Evolutionary conservation across 345 rosid genomes (phyloP).

Genomic region (Crucihimalaya himalaica): DNA sequence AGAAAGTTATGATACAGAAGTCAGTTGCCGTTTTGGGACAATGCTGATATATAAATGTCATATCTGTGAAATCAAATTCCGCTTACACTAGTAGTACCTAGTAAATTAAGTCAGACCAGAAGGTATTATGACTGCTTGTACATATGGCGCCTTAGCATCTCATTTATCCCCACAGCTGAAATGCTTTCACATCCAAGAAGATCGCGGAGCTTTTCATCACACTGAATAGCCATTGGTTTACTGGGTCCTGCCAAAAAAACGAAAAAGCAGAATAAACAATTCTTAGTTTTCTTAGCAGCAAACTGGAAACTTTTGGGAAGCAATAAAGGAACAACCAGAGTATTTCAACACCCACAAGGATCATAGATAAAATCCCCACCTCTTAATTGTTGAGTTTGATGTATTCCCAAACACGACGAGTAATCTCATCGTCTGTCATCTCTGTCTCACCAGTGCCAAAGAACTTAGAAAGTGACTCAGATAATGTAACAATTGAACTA

Average conservation of each 20-base stretch:
- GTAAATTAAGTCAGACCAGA: constrained; percentile 42
- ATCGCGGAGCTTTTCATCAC: constrained; percentile 73
- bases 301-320: neutral
- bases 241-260: constrained; percentile 60
- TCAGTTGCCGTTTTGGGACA: neutral
- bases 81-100: constrained; percentile 43
- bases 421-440: constrained; percentile 63
- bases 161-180: constrained; percentile 74
- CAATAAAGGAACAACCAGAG: neutral
- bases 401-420: constrained; percentile 74
- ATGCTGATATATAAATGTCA: neutral
- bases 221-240: constrained; percentile 75
- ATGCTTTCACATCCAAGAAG: constrained; percentile 92
- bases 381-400: constrained; percentile 69
- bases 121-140: constrained; percentile 57
- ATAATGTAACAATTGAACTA: constrained; percentile 51
- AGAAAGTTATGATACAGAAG: neutral
- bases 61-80: neutral
- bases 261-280: neutral
- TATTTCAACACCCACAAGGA: neutral
- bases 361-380: constrained; percentile 44
- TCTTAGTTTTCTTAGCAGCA: constrained; percentile 22
- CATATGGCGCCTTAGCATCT: constrained; percentile 71
- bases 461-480: constrained; percentile 84
- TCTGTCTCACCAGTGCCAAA: constrained; percentile 65